Evolutionary conservation across 768 basidiomycete species (phyloP).

Genomic region (Mrakia frigida): DNA sequence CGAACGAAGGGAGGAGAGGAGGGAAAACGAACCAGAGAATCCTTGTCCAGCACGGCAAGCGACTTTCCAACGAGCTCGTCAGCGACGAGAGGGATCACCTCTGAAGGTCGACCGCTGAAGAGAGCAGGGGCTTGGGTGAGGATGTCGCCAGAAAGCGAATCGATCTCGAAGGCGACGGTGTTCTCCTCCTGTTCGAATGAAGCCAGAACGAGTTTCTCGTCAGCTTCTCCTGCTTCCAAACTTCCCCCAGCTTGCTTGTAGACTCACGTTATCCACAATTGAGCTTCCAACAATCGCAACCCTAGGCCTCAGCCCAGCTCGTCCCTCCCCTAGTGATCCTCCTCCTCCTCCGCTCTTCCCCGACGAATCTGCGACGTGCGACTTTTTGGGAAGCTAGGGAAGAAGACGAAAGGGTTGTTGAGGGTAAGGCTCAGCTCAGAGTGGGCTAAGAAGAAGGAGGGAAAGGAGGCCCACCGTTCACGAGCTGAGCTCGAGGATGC

Average conservation of each 20-base stretch:
- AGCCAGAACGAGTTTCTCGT: not conserved
- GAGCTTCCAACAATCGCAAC: constrained; percentile 36
- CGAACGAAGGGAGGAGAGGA: not conserved
- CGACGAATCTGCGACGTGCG: too few relatives aligned
- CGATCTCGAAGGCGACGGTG: constrained; percentile 42
- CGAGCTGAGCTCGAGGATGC: too few relatives aligned
- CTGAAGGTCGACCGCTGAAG: constrained; percentile 35
- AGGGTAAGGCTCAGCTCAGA: too few relatives aligned
- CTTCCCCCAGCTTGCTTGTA: not conserved
- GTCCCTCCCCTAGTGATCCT: too few relatives aligned
- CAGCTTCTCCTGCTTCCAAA: not conserved
- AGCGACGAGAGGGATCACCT: constrained; percentile 38
- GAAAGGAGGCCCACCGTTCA: too few relatives aligned
- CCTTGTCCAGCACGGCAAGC: constrained; percentile 38
- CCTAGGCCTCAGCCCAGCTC: constrained; percentile 36
- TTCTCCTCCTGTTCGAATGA: not conserved
- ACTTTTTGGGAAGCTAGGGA: too few relatives aligned
- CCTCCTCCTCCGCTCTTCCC: too few relatives aligned
- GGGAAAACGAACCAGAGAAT: constrained; percentile 33
- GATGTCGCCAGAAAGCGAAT: constrained; percentile 41
- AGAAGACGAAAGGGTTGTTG: too few relatives aligned
- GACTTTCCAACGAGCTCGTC: constrained; percentile 35
- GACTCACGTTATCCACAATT: not conserved
- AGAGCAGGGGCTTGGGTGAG: constrained; percentile 34
- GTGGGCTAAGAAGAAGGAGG: too few relatives aligned